Conservation (phyloP, 495 filamentous ascomycete species). For the Penicillium paxilli region DNA sequence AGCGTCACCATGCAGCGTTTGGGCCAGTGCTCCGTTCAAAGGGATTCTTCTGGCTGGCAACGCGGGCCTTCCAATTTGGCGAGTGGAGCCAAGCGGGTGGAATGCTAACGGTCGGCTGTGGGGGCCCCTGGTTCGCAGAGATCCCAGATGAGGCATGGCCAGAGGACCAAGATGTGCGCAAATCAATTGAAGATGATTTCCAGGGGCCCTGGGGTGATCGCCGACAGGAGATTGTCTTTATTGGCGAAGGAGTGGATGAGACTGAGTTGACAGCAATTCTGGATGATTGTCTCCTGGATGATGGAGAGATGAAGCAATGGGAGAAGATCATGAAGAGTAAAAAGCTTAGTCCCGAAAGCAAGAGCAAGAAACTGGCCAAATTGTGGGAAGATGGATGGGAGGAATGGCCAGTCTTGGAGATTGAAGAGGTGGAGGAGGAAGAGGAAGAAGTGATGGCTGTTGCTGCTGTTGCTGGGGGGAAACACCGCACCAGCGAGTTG, state of each 20-base stretch:
- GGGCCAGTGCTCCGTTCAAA: conserved; percentile 46
- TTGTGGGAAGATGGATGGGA: conserved; percentile 59
- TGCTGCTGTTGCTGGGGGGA: too few species aligned
- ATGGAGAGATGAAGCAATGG: conserved; percentile 51
- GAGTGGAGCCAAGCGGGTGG: conserved; percentile 63
- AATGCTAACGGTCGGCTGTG: conserved; percentile 56
- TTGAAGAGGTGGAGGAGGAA: conserved; percentile 39
- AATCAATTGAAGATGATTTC: conserved; percentile 47
- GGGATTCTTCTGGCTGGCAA: conserved; percentile 49
- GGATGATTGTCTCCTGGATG: conserved; percentile 51
- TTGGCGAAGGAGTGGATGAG: conserved; percentile 53
- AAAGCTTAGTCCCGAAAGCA: conserved; percentile 27
- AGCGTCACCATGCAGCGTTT: conserved; percentile 42
- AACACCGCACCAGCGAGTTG: conserved; percentile 32
- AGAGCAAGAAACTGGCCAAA: conserved; percentile 36
- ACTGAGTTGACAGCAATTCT: conserved; percentile 39
- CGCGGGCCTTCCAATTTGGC: conserved; percentile 45
- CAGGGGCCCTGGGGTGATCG: conserved; percentile 57
- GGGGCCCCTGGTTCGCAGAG: conserved; percentile 55
- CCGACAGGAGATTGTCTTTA: conserved; percentile 61
- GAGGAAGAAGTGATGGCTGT: too few species aligned
- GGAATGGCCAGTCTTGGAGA: conserved; percentile 48
- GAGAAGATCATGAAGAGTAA: conserved; percentile 48
- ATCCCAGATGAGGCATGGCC: conserved; percentile 46
- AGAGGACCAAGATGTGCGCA: conserved; percentile 40